A percentile compares a stretch with the other conserved stretches of the same genome.
phyloP scores from a whole-genome alignment of 805 yeast species.

The Pichia thaimueangensis region DNA sequence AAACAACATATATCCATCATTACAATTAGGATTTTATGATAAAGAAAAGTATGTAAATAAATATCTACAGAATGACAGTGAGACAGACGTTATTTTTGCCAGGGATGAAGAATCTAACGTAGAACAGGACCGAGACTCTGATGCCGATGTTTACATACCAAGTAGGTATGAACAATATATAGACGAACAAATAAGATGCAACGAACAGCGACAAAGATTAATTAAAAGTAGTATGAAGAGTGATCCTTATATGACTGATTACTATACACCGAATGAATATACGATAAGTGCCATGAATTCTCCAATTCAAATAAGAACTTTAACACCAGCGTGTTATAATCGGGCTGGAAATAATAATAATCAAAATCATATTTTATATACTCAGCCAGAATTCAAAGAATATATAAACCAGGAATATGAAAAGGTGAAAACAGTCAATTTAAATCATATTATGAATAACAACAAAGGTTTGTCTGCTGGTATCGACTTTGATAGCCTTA shows the following conservation, averaged over 20 bases:
- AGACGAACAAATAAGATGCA: neutral
- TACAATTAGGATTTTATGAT: neutral
- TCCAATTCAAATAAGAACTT: neutral
- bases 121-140: neutral
- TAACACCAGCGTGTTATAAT: neutral
- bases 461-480: constrained; percentile 5
- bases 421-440: constrained; percentile 3
- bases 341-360: neutral
- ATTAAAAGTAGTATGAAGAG: constrained; percentile 9
- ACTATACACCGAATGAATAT: neutral
- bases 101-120: neutral
- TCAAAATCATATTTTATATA: neutral
- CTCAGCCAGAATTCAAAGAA: neutral
- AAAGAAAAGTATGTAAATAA: no score
- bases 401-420: constrained; percentile 3
- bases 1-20: neutral
- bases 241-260: constrained; percentile 8
- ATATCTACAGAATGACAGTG: no score
- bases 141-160: neutral
- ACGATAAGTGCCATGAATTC: neutral
- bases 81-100: no score
- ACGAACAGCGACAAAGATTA: constrained; percentile 1
- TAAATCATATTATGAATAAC: neutral
- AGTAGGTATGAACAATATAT: constrained; percentile 5
- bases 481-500: neutral